Base-by-base conservation (phyloP, 768 basidiomycete genomes). In the Rhizopogon rudus region DNA sequence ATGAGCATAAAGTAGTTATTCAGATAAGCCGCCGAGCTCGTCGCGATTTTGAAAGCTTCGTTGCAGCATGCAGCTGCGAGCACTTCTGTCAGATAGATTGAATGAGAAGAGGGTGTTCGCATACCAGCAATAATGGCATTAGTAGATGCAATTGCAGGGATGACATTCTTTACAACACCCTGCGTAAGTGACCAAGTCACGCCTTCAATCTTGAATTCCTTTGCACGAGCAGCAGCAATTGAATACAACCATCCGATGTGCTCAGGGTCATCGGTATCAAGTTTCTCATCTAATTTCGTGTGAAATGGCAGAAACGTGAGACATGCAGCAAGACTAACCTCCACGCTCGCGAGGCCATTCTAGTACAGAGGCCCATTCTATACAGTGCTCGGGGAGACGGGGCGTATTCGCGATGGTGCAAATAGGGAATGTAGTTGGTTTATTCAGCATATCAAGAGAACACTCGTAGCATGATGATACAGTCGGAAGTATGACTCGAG, bases 371-470 rank as follows among this genome's bases (percentile, higher is more conserved):
- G 97, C 97, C 97, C 97, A 99, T 72, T 98, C 97, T 63, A 99
- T 98, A 67, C 97, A 98, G 65, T 99, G 97, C 65, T 99, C 97
- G 1, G 97, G 97, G 22, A 98, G 78, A 54, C 97, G 90, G 28
- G 97, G 97, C 0, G 97, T 99, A 67, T 98, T 98, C 55, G 97
- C 96, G 61, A 99, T 98, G 6, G 97, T 99, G 67, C 97, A 99
- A 53, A 99, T 98, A 2, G 97, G 97, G 69, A 95, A 99, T 12
- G 88, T 88, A 40, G 94, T 97, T 1, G 88, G 95, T 59, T 98
- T 98, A 72, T 97, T 98, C 51, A 98, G 82, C 91, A 98, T 98
- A 67, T 98, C 94, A 46, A 99, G 86, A 2, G 92, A 92, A 68
- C 97, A 99, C 70, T 99, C 97, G 64, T 98, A 98, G 69, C 97